phyloP scores from a whole-genome alignment of 352 stramenopile species.

The Globisporangium yorkense region DNA sequence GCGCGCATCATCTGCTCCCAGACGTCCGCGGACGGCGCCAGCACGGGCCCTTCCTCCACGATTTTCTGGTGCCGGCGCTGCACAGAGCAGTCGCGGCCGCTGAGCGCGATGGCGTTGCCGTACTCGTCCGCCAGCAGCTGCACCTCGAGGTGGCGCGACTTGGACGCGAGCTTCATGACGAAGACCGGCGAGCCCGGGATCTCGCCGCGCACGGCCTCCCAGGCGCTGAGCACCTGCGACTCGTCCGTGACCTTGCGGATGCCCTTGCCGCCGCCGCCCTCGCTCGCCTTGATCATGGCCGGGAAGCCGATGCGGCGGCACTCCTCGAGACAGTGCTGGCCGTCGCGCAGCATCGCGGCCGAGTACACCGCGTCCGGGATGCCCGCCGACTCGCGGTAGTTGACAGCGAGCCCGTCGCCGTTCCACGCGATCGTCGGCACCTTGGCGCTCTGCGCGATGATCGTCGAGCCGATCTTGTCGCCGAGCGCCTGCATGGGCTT shows the following conservation, averaged over 20 bases:
- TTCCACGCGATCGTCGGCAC: constrained; percentile 99
- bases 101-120: constrained; percentile 97
- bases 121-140: constrained; percentile 99
- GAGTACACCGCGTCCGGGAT: constrained; percentile 95
- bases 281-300: constrained; percentile 99
- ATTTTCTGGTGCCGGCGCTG: constrained; percentile 99
- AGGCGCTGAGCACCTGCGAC: constrained; percentile 92
- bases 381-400: constrained; percentile 80
- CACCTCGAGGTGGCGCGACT: constrained; percentile 98
- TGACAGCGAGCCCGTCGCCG: constrained; percentile 91
- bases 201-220: constrained; percentile 96
- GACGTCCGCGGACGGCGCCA: constrained; percentile 26
- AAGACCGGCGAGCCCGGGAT: constrained; percentile 99
- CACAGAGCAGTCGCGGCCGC: constrained; percentile 98
- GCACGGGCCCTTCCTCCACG: constrained; percentile 98
- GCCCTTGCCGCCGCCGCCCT: constrained; percentile 98
- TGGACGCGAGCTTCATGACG: constrained; percentile 98
- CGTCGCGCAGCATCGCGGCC: constrained; percentile 90
- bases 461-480: constrained; percentile 99
- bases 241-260: constrained; percentile 94
- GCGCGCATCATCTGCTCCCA: constrained; percentile 38
- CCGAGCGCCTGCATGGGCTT: constrained; percentile 98
- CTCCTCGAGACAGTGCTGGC: constrained; percentile 90
- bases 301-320: constrained; percentile 97
- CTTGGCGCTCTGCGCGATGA: constrained; percentile 98